phyloP scores from a whole-genome alignment of 2,329 filamentous ascomycete genomes.

The Fusarium scirpi region DNA sequence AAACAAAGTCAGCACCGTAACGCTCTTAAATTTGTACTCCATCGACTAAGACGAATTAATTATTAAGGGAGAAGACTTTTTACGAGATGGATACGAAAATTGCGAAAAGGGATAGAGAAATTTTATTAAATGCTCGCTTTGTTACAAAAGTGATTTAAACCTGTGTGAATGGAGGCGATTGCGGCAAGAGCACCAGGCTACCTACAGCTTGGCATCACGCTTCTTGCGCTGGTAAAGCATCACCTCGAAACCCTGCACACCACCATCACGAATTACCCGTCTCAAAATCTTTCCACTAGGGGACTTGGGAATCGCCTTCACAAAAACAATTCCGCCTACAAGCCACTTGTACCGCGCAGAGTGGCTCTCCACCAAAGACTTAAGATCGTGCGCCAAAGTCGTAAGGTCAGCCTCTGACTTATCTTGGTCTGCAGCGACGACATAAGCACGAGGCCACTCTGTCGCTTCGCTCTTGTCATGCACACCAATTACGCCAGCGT shows the following conservation, averaged over 20 bases:
- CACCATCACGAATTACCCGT: constrained; percentile 57
- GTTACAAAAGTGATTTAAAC: neutral
- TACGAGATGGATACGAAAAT: neutral
- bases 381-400: constrained; percentile 65
- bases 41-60: neutral
- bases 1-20: constrained; percentile 22
- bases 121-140: constrained; percentile 10
- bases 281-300: constrained; percentile 65
- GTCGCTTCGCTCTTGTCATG: constrained; percentile 67
- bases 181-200: neutral
- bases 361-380: constrained; percentile 67
- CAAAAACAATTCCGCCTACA: constrained; percentile 76
- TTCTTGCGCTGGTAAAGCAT: constrained; percentile 45
- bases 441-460: constrained; percentile 73
- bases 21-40: neutral
- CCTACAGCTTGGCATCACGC: constrained; percentile 39
- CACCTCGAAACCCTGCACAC: constrained; percentile 51
- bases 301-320: constrained; percentile 78
- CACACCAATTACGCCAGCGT: constrained; percentile 74
- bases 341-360: constrained; percentile 75
- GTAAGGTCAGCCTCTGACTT: constrained; percentile 54
- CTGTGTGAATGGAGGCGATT: neutral
- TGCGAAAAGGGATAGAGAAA: neutral
- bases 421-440: constrained; percentile 56
- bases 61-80: neutral